Conservation (phyloP, 176 grass and related monocot species). For the Hordeum marinum region DNA sequence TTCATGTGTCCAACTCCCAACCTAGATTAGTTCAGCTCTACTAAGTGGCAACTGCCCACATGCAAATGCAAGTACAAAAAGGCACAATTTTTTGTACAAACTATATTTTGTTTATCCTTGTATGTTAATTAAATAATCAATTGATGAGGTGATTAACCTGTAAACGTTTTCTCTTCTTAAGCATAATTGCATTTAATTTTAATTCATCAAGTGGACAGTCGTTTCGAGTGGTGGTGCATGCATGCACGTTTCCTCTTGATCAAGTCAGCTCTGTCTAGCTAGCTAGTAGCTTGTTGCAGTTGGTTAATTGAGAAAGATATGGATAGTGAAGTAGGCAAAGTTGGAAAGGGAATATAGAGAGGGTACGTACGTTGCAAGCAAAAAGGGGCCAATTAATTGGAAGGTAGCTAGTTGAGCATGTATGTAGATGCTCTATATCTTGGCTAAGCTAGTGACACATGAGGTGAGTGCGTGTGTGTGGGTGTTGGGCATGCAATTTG, state of each 20-base stretch:
- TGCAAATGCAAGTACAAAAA: not conserved
- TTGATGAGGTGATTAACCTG: not conserved
- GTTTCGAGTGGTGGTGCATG: conserved; percentile 28
- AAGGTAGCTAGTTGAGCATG: not conserved
- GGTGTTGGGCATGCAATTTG: conserved; percentile 22
- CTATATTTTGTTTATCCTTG: not conserved
- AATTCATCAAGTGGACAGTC: not conserved
- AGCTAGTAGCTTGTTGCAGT: conserved; percentile 1
- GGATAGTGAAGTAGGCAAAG: conserved; percentile 48
- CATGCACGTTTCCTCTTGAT: conserved; percentile 39
- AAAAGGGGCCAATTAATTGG: conserved; percentile 29
- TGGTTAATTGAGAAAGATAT: conserved; percentile 7
- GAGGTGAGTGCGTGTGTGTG: not conserved
- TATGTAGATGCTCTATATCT: not conserved
- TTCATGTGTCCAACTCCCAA: not conserved
- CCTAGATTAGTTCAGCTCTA: not conserved
- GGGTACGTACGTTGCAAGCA: conserved; percentile 17
- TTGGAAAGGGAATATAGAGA: conserved; percentile 37
- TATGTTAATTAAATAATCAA: not conserved
- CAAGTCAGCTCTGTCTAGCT: not conserved
- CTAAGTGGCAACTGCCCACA: not conserved
- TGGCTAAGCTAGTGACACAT: not conserved
- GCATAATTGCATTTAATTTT: not conserved
- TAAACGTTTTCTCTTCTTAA: not conserved
- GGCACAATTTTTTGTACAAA: not conserved